Conservation (phyloP, 2,329 filamentous ascomycete genomes). For the Thielaviopsis ethacetica region DNA sequence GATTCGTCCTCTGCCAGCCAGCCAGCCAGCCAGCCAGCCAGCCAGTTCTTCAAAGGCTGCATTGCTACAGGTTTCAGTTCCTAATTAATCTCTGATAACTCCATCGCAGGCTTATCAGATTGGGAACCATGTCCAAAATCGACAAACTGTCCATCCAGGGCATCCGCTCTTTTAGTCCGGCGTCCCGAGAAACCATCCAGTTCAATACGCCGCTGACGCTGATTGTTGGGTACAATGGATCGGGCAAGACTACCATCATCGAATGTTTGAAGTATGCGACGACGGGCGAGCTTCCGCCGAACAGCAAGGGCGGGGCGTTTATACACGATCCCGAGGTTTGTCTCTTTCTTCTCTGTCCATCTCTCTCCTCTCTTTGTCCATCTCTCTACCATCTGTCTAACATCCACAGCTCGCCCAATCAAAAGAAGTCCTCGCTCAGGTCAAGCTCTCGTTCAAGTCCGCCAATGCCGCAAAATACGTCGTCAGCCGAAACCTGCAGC, state of each 20-base stretch:
- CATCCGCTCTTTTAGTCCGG: constrained; percentile 69
- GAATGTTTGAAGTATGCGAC: constrained; percentile 97
- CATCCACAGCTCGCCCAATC: constrained; percentile 12
- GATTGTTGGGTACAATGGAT: constrained; percentile 94
- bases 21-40: too few relatives aligned
- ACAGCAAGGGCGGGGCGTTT: constrained; percentile 80
- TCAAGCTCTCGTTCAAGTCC: constrained; percentile 74
- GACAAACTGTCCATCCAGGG: constrained; percentile 79
- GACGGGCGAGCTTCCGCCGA: constrained; percentile 81
- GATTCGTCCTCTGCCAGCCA: too few relatives aligned
- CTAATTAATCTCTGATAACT: neutral
- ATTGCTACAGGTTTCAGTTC: neutral
- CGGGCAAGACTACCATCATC: constrained; percentile 97
- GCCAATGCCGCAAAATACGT: constrained; percentile 68
- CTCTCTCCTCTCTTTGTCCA: too few relatives aligned
- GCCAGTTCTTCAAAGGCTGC: too few relatives aligned
- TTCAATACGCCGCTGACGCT: constrained; percentile 86
- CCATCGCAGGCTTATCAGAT: too few relatives aligned
- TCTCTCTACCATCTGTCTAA: neutral
- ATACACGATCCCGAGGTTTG: constrained; percentile 85
- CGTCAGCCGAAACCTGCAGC: constrained; percentile 65
- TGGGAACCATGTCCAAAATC: constrained; percentile 58
- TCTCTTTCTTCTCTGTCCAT: neutral
- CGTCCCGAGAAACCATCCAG: constrained; percentile 58
- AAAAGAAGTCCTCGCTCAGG: constrained; percentile 77